Conservation (phyloP, 805 yeast species). For the Cyberlindnera americana region DNA sequence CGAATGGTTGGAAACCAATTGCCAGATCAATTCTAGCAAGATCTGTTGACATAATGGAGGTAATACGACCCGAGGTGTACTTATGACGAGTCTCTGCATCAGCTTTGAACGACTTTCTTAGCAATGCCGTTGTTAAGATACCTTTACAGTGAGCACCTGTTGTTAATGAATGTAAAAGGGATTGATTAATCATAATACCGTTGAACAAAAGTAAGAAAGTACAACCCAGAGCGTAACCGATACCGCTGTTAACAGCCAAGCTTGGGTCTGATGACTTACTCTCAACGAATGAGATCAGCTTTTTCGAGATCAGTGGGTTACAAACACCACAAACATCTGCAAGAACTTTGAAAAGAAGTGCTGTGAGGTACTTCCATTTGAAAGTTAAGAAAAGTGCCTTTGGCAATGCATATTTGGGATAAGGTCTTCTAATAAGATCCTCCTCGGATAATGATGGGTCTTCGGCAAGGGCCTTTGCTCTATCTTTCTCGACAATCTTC, state of each 20-base stretch:
- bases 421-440: conserved; percentile 39
- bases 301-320: conserved; percentile 53
- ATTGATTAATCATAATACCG: conserved; percentile 46
- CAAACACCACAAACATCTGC: conserved; percentile 47
- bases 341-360: conserved; percentile 39
- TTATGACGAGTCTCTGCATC: conserved; percentile 49
- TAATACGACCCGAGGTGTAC: conserved; percentile 59
- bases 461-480: conserved; percentile 27
- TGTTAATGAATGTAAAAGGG: conserved; percentile 46
- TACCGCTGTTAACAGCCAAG: conserved; percentile 42
- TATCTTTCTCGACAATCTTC: conserved; percentile 31
- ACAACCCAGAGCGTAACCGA: conserved; percentile 58
- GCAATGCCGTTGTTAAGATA: conserved; percentile 58
- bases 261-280: conserved; percentile 37
- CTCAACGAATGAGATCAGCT: conserved; percentile 53
- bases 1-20: conserved; percentile 54
- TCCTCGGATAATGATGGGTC: conserved; percentile 37
- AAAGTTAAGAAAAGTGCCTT: conserved; percentile 48
- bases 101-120: conserved; percentile 60
- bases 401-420: conserved; percentile 39
- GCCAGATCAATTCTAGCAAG: conserved; percentile 71
- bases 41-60: conserved; percentile 75
- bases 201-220: conserved; percentile 39
- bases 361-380: conserved; percentile 38
- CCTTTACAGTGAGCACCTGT: conserved; percentile 68